These are phyloP conservation scores for Cenococcum geophilum DNA, from an alignment of 495 filamentous ascomycete species.

Conservation along the genomic window DNA sequence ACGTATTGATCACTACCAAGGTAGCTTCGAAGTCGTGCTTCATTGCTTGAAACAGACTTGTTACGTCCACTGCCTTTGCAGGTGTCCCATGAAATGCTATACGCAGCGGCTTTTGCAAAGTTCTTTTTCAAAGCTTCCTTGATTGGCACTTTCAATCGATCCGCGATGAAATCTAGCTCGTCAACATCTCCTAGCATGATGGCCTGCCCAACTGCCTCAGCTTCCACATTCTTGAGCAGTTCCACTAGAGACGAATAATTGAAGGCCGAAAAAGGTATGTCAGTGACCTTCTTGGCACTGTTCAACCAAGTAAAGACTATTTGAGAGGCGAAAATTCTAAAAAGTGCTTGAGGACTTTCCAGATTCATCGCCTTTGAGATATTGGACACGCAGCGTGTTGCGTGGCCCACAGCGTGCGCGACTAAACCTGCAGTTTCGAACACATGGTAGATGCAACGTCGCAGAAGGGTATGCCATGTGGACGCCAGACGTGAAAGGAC, in stretches of 20 bases:
- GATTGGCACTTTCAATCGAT: constrained; percentile 42
- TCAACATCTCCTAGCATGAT: constrained; percentile 72
- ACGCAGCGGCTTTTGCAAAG: constrained; percentile 77
- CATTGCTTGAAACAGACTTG: constrained; percentile 45
- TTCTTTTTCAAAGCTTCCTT: constrained; percentile 54
- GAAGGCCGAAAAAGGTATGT: constrained; percentile 77
- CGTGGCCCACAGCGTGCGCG: constrained; percentile 56
- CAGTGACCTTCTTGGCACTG: constrained; percentile 48
- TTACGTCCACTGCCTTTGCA: constrained; percentile 46
- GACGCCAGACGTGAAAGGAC: constrained; percentile 69
- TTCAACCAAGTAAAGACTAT: constrained; percentile 90
- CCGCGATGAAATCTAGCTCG: constrained; percentile 53
- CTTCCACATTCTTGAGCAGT: constrained; percentile 64
- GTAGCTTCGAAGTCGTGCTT: constrained; percentile 59
- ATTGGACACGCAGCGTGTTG: constrained; percentile 58
- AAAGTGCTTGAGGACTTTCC: constrained; percentile 58
- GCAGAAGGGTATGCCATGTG: constrained; percentile 71
- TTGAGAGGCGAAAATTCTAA: constrained; percentile 84
- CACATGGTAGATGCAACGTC: constrained; percentile 82
- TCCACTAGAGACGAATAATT: constrained; percentile 63
- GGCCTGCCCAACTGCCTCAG: constrained; percentile 76
- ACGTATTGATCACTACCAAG: constrained; percentile 62
- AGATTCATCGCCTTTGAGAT: constrained; percentile 62
- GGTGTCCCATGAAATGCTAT: constrained; percentile 75
- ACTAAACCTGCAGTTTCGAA: constrained; percentile 79